A percentile compares a stretch with the other conserved stretches of the same genome.
Evolutionary conservation across 495 filamentous ascomycete species (phyloP).

Genomic region (Schizothecium vesticola): DNA sequence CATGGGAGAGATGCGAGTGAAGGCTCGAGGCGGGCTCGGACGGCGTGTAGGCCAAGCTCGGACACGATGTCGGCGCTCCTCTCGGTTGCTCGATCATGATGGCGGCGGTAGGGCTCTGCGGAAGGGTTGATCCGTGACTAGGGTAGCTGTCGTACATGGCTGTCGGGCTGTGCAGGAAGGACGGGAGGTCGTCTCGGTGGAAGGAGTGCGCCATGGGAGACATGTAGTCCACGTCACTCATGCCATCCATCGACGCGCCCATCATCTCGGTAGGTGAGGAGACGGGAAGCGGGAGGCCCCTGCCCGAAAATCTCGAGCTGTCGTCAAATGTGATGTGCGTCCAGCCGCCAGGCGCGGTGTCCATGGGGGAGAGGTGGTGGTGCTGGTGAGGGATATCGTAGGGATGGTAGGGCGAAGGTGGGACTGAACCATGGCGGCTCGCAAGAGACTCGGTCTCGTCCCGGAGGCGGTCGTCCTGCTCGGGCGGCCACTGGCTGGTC

Average conservation of each 20-base stretch:
- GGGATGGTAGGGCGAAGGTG: constrained; percentile 32
- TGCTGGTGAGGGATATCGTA: constrained; percentile 33
- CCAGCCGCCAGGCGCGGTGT: constrained; percentile 30
- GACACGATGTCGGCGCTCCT: constrained; percentile 45
- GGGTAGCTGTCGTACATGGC: constrained; percentile 49
- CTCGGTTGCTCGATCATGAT: constrained; percentile 48
- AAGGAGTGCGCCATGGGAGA: constrained; percentile 49
- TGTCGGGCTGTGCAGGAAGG: constrained; percentile 47
- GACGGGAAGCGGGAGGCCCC: constrained; percentile 19
- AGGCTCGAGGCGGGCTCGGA: constrained; percentile 46
- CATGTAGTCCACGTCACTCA: constrained; percentile 52
- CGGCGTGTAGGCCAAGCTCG: constrained; percentile 43
- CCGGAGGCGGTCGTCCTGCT: constrained; percentile 30
- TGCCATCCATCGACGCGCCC: constrained; percentile 45
- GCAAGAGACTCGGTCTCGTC: constrained; percentile 28
- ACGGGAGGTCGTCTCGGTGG: constrained; percentile 43
- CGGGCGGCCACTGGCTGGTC: constrained; percentile 30
- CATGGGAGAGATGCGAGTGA: constrained; percentile 37
- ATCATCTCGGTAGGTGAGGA: constrained; percentile 38
- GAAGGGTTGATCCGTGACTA: constrained; percentile 40
- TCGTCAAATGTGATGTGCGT: constrained; percentile 30
- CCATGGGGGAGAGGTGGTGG: constrained; percentile 28
- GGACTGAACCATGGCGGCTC: constrained; percentile 18
- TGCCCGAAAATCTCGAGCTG: constrained; percentile 18
- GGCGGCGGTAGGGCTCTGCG: constrained; percentile 47